These are phyloP conservation scores for Passalora sequoiae DNA, from an alignment of 2,329 filamentous ascomycete species.

Conservation along the genomic window DNA sequence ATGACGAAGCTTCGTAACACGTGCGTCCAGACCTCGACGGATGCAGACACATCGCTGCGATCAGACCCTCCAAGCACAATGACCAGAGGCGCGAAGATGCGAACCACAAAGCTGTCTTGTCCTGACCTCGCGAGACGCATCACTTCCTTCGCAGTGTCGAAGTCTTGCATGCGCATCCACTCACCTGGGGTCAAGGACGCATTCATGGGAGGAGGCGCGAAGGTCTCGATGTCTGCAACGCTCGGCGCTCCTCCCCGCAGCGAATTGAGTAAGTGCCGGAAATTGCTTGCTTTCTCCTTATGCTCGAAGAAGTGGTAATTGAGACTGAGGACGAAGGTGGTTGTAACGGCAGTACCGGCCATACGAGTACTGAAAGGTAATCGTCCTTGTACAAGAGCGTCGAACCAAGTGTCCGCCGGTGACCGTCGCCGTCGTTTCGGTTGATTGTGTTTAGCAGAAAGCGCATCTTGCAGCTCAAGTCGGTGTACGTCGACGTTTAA, in stretches of 20 bases:
- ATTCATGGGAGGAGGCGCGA: constrained; percentile 56
- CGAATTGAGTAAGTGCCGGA: constrained; percentile 30
- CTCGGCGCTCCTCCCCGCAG: constrained; percentile 19
- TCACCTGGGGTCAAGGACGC: constrained; percentile 70
- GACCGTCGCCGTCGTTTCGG: constrained; percentile 21
- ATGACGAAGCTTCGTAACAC: constrained; percentile 46
- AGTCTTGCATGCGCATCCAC: constrained; percentile 72
- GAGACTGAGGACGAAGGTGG: constrained; percentile 66
- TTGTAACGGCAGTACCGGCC: constrained; percentile 66
- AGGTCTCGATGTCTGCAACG: constrained; percentile 26
- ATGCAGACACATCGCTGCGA: constrained; percentile 47
- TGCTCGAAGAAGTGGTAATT: constrained; percentile 74
- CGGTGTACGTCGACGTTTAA: constrained; percentile 73
- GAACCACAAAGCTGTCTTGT: constrained; percentile 65
- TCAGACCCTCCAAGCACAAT: constrained; percentile 66
- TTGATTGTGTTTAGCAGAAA: constrained; percentile 42
- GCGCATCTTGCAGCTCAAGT: constrained; percentile 68
- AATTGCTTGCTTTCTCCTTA: constrained; percentile 37
- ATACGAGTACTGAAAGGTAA: constrained; percentile 66
- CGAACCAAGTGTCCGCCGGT: constrained; percentile 51
- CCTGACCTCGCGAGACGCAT: constrained; percentile 70
- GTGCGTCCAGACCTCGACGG: constrained; percentile 50
- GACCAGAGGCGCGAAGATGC: constrained; percentile 68
- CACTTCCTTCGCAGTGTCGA: constrained; percentile 70
- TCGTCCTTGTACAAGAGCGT: constrained; percentile 59